Conservation (phyloP, 1,284 basidiomycete species). For the Trichosporon coremiiforme region DNA sequence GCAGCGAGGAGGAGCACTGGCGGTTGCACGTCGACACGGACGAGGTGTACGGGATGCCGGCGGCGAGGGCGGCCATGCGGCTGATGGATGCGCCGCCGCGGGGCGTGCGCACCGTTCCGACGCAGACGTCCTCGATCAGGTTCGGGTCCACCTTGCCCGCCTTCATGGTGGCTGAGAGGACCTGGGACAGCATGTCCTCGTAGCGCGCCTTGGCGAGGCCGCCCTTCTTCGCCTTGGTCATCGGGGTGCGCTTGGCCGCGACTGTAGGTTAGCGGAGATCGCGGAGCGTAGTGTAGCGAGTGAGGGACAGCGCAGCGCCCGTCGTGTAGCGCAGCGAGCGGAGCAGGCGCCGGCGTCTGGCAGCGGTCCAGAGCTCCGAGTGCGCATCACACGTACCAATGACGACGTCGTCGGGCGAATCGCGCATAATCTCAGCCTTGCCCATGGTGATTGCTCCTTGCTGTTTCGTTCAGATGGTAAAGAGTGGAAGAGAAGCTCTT, state of each 20-base stretch:
- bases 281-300: too few species aligned
- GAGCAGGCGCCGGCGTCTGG: too few species aligned
- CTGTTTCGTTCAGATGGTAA: background rate
- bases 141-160: constrained; percentile 70
- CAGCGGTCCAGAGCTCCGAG: too few species aligned
- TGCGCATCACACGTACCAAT: constrained; percentile 22
- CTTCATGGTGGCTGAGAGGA: constrained; percentile 57
- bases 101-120: constrained; percentile 33
- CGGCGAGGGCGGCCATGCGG: constrained; percentile 30
- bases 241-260: constrained; percentile 32
- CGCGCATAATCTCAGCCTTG: constrained; percentile 2
- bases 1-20: constrained; percentile 86
- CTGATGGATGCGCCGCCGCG: constrained; percentile 54
- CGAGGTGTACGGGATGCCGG: constrained; percentile 46
- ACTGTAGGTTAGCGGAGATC: constrained; percentile 19
- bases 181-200: constrained; percentile 77
- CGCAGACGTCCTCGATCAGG: constrained; percentile 74
- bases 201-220: constrained; percentile 85
- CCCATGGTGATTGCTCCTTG: background rate
- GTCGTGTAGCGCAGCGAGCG: too few species aligned
- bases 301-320: too few species aligned
- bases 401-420: constrained; percentile 31
- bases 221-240: constrained; percentile 71
- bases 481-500: background rate
- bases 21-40: constrained; percentile 84